Evolutionary conservation across 139 green algal species (phyloP).

Genomic region (Coccomyxa sp.): DNA sequence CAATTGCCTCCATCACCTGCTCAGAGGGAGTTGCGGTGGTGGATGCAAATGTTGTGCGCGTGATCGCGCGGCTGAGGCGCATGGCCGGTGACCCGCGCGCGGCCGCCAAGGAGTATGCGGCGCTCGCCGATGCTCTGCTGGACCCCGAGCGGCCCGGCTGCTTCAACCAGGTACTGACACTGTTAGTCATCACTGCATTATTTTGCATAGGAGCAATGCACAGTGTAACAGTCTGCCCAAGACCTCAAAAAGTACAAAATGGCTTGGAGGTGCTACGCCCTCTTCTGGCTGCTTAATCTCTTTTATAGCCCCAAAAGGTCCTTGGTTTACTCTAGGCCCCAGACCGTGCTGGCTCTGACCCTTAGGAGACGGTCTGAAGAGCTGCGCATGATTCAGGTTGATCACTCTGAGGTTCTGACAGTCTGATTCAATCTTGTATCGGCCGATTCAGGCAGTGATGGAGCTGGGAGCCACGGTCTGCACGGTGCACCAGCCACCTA

Average conservation of each 20-base stretch:
- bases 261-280: too few species aligned
- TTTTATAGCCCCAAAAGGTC: too few species aligned
- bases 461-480: constrained; percentile 92
- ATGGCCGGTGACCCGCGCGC: constrained; percentile 25
- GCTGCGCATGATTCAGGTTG: too few species aligned
- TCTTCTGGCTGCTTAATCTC: too few species aligned
- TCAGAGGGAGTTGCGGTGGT: constrained; percentile 65
- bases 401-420: background rate
- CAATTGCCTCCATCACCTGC: constrained; percentile 89
- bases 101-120: constrained; percentile 24
- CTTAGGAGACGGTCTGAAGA: too few species aligned
- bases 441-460: constrained; percentile 83
- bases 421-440: background rate
- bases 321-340: too few species aligned
- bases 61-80: constrained; percentile 60
- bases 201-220: background rate
- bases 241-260: too few species aligned
- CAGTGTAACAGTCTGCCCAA: background rate
- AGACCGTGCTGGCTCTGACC: too few species aligned
- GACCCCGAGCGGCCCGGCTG: constrained; percentile 71
- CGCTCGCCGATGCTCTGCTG: constrained; percentile 59
- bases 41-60: constrained; percentile 92
- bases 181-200: background rate
- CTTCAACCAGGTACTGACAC: constrained; percentile 81
- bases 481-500: constrained; percentile 51